A percentile compares a stretch with the other conserved stretches of the same genome.
Conservation (phyloP, 228 moss, liverwort and hornwort genomes). For the Sphagnum fallax region DNA sequence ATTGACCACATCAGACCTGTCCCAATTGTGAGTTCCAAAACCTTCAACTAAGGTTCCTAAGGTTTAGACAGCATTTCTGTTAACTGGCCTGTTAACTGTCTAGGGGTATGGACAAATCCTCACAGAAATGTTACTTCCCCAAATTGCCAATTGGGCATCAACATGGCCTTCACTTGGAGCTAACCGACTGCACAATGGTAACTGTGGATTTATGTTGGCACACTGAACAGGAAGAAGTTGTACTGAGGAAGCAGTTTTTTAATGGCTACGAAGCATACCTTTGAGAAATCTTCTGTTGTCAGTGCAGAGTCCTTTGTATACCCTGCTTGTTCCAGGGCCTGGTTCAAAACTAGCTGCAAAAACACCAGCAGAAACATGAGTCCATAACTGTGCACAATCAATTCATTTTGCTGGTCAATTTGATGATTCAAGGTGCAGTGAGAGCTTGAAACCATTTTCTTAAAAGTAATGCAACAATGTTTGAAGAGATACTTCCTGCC, state of each 20-base stretch:
- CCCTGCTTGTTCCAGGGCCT: conserved; percentile 72
- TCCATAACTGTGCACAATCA: too few species aligned
- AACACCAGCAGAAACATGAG: not conserved
- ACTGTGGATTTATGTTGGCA: not conserved
- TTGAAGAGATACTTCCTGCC: too few species aligned
- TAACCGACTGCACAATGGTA: not conserved
- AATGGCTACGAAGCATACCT: conserved; percentile 24
- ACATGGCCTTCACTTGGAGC: not conserved
- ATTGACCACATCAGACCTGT: not conserved
- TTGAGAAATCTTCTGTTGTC: conserved; percentile 59
- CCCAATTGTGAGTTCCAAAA: not conserved
- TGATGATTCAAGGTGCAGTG: too few species aligned
- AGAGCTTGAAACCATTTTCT: too few species aligned
- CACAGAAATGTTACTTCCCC: too few species aligned
- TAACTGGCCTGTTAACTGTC: not conserved
- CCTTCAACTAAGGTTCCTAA: not conserved
- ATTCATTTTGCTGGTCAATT: too few species aligned
- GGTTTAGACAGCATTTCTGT: not conserved
- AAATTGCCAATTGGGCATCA: too few species aligned
- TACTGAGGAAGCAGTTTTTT: not conserved
- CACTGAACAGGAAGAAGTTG: not conserved
- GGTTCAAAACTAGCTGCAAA: conserved; percentile 71
- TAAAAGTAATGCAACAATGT: too few species aligned
- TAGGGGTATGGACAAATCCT: too few species aligned
- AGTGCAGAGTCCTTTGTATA: conserved; percentile 68